phyloP scores from a whole-genome alignment of 352 stramenopile species.

The Phytopythium kandeliae region DNA sequence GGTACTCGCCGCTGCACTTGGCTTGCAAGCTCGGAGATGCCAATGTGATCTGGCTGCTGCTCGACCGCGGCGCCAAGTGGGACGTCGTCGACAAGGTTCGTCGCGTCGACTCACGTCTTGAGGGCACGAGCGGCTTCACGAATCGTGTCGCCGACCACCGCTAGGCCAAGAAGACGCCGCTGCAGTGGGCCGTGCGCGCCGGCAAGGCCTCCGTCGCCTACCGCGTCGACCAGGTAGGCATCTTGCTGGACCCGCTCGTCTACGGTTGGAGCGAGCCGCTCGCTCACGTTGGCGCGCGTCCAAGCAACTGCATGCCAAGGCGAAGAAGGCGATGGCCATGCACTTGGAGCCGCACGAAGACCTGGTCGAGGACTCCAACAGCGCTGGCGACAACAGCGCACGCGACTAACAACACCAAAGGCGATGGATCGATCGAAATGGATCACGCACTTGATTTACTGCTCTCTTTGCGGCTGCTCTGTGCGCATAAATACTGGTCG shows the following conservation, averaged over 20 bases:
- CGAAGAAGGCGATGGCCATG: conserved; percentile 19
- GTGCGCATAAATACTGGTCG: conserved; percentile 10
- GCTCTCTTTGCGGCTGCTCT: not conserved
- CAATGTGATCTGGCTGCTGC: conserved; percentile 51
- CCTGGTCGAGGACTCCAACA: not conserved
- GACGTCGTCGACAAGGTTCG: conserved; percentile 44
- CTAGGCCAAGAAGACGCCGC: conserved; percentile 52
- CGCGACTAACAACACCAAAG: not conserved
- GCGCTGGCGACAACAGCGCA: not conserved
- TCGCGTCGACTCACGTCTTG: too few relatives aligned
- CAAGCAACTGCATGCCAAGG: conserved; percentile 49
- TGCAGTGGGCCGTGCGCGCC: conserved; percentile 63
- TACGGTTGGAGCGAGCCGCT: too few relatives aligned
- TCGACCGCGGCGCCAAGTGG: conserved; percentile 61
- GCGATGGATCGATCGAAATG: too few relatives aligned
- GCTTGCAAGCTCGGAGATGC: conserved; percentile 65
- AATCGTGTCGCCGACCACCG: too few relatives aligned
- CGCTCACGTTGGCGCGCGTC: too few relatives aligned
- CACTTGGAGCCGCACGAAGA: conserved; percentile 6
- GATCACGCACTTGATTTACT: not conserved
- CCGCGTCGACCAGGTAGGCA: conserved; percentile 54
- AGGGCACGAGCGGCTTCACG: not conserved
- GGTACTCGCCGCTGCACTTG: conserved; percentile 75
- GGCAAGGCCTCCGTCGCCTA: conserved; percentile 71
- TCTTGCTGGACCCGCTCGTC: too few relatives aligned